Base-by-base conservation (phyloP, 1,139 yeast genomes). In the Groenewaldozyma sp. region DNA sequence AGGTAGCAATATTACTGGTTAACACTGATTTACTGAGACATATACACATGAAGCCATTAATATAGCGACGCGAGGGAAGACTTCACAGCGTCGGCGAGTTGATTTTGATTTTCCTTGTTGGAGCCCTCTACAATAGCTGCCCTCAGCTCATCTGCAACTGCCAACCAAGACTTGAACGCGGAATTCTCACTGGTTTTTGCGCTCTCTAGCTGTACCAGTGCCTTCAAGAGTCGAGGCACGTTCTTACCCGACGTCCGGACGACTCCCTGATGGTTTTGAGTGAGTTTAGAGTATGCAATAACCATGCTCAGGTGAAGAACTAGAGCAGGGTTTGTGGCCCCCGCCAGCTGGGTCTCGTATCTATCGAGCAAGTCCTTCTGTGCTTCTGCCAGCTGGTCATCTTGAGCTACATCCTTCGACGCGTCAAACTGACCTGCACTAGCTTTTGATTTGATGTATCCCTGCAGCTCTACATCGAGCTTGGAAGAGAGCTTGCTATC, bases 161-260 rank as follows among this genome's bases (percentile, higher is more conserved):
- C n/a, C n/a, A n/a, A n/a, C n/a, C n/a, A n/a, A n/a, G n/a, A n/a
- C n/a, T n/a, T n/a, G n/a, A n/a, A n/a, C n/a, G n/a, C n/a, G n/a
- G n/a, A n/a, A n/a, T n/a, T n/a, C n/a, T n/a, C n/a, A n/a, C n/a
- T n/a, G n/a, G n/a, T n/a, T n/a, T n/a, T n/a, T n/a, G n/a, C n/a
- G n/a, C n/a, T n/a, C n/a, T n/a, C n/a, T n/a, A n/a, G n/a, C n/a
- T n/a, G n/a, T n/a, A n/a, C n/a, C n/a, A n/a, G n/a, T n/a, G n/a
- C n/a, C n/a, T n/a, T n/a, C n/a, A n/a, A n/a, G n/a, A n/a, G n/a
- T n/a, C n/a, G n/a, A n/a, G n/a, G 62, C 6, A 58, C 55, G 24
- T 51, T 47, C 35, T 56, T 58, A 17, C 63, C 63, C 4, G 55
- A 41, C 16, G 55, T 51, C n/a, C 55, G 46, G n/a, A 54, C 34